Evolutionary conservation across 2,329 filamentous ascomycete species (phyloP), one percentile per base, ranked within the genome.

Genomic region (Knoxdaviesia capensis): DNA sequence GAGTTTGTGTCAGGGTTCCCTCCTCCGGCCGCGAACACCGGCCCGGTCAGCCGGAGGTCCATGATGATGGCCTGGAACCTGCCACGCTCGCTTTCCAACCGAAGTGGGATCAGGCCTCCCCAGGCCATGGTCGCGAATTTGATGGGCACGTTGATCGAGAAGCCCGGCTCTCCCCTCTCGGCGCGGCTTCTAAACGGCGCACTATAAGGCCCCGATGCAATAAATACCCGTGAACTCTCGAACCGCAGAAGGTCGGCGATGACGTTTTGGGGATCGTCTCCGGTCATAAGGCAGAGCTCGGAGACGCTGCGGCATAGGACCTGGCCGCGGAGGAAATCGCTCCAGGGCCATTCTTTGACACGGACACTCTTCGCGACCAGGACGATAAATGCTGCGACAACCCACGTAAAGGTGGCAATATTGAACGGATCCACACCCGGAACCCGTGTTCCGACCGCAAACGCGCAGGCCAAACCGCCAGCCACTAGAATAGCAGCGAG

Each of bases 341-440:
- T 46, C 55, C 55, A 57, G 0, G 48, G 31, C 55, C 55, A 57
- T 3, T 48, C 41, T 3, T 44, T 35, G 3, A 56, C 53, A 1
- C 44, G 41, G 10, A 51, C 35, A 37, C 41, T 47, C 46, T 56
- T 56, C 34, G 41, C 44, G 1, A 56, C 34, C 3, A 57, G 45
- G 1, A 56, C 34, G 20, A 53, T 6, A 32, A 56, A 54, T 4
- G 46, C 53, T 7, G 52, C 48, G 0, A 53, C 34, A 0, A 49
- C 47, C 55, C 54, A 57, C 20, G 41, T 36, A 44, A 50, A 56
- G 28, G 43, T 45, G 1, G 53, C 47, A 20, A 57, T 47, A 41
- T 54, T 51, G 47, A 54, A 56, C 5, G 55, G 55, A 40, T 57
- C 54, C 2, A 57, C 54, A 11, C 50, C 53, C 0, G 36, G 6